Evolutionary conservation across 1,284 basidiomycete genomes (phyloP).

Genomic region (Coniferiporia sulphurascens): DNA sequence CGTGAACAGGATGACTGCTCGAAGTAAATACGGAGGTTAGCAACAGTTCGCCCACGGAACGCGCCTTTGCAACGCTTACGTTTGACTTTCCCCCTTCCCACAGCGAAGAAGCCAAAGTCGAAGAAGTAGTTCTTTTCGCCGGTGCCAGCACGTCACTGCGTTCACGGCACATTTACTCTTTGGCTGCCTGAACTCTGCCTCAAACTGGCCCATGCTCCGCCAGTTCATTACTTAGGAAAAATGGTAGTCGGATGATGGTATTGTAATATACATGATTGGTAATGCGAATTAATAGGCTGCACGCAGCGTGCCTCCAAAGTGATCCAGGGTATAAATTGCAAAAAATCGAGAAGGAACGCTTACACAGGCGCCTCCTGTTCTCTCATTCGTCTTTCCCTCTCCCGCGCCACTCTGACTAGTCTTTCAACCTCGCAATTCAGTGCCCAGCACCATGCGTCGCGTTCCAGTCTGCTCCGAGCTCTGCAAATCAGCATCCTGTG

Average conservation of each 20-base stretch:
- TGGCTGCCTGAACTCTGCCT: not conserved
- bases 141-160: not conserved
- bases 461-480: conserved; percentile 73
- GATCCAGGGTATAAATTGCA: not conserved
- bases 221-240: not conserved
- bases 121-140: conserved; percentile 43
- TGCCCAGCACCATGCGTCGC: conserved; percentile 87
- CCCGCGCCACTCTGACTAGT: conserved; percentile 49
- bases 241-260: not conserved
- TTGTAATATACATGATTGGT: not conserved
- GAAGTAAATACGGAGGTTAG: conserved; percentile 94
- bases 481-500: conserved; percentile 64
- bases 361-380: conserved; percentile 40
- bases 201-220: not conserved
- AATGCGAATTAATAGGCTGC: not conserved
- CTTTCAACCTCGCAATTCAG: conserved; percentile 81
- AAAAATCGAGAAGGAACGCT: not conserved
- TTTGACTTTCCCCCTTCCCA: not conserved
- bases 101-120: conserved; percentile 87
- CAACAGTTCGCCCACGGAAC: conserved; percentile 1
- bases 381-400: conserved; percentile 54
- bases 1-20: conserved; percentile 72
- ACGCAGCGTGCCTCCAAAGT: conserved; percentile 2
- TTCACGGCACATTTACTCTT: not conserved
- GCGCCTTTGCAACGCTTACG: too few species aligned